Conservation (phyloP, 1,139 yeast genomes). For the Blastobotrys petasosporus region DNA sequence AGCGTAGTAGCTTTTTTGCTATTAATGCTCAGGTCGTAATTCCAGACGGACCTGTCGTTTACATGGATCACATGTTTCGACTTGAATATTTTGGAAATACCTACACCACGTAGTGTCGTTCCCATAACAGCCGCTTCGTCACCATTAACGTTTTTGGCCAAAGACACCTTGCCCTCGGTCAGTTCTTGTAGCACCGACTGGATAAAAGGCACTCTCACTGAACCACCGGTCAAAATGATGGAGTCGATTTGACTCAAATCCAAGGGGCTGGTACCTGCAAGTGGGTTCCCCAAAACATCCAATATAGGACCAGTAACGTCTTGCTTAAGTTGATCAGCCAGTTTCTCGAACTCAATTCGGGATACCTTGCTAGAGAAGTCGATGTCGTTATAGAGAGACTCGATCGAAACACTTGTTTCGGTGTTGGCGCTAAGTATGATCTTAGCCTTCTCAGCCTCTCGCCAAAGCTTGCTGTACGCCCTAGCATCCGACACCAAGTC, state of each 20-base stretch:
- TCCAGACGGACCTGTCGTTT: slow-evolving; percentile 47
- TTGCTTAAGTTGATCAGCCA: slow-evolving; percentile 40
- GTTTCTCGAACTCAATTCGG: slow-evolving; percentile 72
- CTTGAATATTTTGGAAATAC: slow-evolving; percentile 52
- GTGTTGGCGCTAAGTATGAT: slow-evolving; percentile 77
- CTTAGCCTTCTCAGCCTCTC: slow-evolving; percentile 84
- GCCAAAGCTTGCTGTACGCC: slow-evolving; percentile 62
- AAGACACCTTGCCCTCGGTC: slow-evolving; percentile 46
- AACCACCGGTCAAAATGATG: slow-evolving; percentile 83
- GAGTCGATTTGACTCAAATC: slow-evolving; percentile 48
- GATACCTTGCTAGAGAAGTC: slow-evolving; percentile 66
- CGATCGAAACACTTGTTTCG: slow-evolving; percentile 69
- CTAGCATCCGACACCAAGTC: slow-evolving; percentile 47
- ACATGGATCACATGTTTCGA: slow-evolving; percentile 52
- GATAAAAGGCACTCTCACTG: slow-evolving; percentile 84
- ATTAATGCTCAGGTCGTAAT: slow-evolving; percentile 28
- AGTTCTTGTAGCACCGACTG: slow-evolving; percentile 47
- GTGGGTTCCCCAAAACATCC: slow-evolving; percentile 41
- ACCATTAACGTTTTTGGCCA: slow-evolving; percentile 88
- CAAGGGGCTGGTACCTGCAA: slow-evolving; percentile 28
- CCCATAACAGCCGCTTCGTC: slow-evolving; percentile 95
- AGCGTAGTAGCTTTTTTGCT: slow-evolving; percentile 15
- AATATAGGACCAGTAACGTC: slow-evolving; percentile 52
- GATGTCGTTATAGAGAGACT: slow-evolving; percentile 52
- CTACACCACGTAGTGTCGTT: slow-evolving; percentile 74